phyloP scores from a whole-genome alignment of 495 filamentous ascomycete genomes.

The Aspergillus baeticus region DNA sequence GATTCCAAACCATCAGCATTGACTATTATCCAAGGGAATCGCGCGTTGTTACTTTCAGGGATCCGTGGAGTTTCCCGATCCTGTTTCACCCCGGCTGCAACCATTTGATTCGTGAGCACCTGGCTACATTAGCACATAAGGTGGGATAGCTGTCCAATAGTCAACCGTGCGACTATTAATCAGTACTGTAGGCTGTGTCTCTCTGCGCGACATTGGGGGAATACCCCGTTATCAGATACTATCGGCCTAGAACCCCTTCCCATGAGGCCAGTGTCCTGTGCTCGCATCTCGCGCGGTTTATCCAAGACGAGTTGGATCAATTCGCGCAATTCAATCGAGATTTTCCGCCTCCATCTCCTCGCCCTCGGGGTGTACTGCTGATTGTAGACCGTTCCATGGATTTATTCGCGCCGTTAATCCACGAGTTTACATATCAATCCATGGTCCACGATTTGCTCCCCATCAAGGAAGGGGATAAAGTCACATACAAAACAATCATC shows the following conservation, averaged over 20 bases:
- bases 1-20: slow-evolving; percentile 71
- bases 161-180: slow-evolving; percentile 26
- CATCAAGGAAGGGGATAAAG: slow-evolving; percentile 82
- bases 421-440: slow-evolving; percentile 98
- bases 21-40: slow-evolving; percentile 92
- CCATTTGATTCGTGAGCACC: slow-evolving; percentile 72
- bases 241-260: slow-evolving; percentile 65
- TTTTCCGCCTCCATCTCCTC: slow-evolving; percentile 76
- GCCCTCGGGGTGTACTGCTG: slow-evolving; percentile 80
- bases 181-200: slow-evolving; percentile 65
- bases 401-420: slow-evolving; percentile 77
- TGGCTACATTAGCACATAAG: slow-evolving; percentile 83
- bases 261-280: slow-evolving; percentile 89
- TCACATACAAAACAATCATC: slow-evolving; percentile 74
- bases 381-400: slow-evolving; percentile 94
- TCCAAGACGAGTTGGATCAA: slow-evolving; percentile 84
- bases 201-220: slow-evolving; percentile 83
- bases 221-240: slow-evolving; percentile 88
- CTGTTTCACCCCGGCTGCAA: slow-evolving; percentile 91
- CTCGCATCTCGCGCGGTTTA: slow-evolving; percentile 83
- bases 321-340: slow-evolving; percentile 78
- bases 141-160: slow-evolving; percentile 40
- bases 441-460: slow-evolving; percentile 94
- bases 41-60: slow-evolving; percentile 83
- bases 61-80: slow-evolving; percentile 92